Evolutionary conservation across 768 basidiomycete species (phyloP).

Genomic region (Cantharellus anzutake): DNA sequence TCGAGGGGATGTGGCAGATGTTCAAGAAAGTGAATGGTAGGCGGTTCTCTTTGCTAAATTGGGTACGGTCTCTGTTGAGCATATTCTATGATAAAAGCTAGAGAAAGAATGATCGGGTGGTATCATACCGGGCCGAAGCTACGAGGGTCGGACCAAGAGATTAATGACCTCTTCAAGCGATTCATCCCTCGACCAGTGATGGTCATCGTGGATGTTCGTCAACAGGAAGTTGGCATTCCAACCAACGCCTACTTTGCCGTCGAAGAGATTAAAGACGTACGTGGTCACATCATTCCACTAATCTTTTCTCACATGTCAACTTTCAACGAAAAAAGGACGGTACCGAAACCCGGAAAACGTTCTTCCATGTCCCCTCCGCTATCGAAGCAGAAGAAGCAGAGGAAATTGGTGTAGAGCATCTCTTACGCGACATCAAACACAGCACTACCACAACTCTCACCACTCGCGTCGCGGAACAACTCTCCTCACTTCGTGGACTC

Average conservation of each 20-base stretch:
- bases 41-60: conserved; percentile 10
- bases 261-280: conserved; percentile 96
- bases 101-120: conserved; percentile 95
- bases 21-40: conserved; percentile 97
- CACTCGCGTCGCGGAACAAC: conserved; percentile 81
- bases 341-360: conserved; percentile 26
- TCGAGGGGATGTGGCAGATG: conserved; percentile 98
- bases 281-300: conserved; percentile 14
- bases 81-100: conserved; percentile 29
- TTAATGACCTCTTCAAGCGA: conserved; percentile 88
- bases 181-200: conserved; percentile 81
- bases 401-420: conserved; percentile 96
- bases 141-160: conserved; percentile 92
- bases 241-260: conserved; percentile 97
- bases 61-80: not conserved
- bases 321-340: conserved; percentile 20
- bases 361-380: conserved; percentile 69
- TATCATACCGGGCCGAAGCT: conserved; percentile 96
- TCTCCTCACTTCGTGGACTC: conserved; percentile 77
- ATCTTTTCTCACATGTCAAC: not conserved
- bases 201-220: conserved; percentile 98
- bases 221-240: conserved; percentile 78
- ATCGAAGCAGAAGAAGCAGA: conserved; percentile 93
- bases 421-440: conserved; percentile 90
- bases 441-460: conserved; percentile 88